Evolutionary conservation across 495 filamentous ascomycete species (phyloP).

Genomic region (Cercophora sp.): DNA sequence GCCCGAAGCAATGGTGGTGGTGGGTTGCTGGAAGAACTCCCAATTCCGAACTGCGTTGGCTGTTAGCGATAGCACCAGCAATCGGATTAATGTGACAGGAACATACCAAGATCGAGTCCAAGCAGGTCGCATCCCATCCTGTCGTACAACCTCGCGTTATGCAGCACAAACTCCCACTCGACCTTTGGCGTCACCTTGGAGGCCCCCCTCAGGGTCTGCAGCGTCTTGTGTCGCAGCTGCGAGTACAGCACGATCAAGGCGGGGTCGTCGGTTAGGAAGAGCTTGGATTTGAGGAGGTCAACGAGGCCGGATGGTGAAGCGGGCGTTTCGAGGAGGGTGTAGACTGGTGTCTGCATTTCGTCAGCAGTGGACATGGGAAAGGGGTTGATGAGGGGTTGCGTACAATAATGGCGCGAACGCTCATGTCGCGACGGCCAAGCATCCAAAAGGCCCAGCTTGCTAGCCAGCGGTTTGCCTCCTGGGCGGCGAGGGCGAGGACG

Average conservation of each 20-base stretch:
- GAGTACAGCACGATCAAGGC: constrained; percentile 82
- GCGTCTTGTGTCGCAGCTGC: constrained; percentile 77
- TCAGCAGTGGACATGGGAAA: background rate
- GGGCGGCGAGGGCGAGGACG: constrained; percentile 71
- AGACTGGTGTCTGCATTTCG: constrained; percentile 61
- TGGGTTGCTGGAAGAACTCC: constrained; percentile 67
- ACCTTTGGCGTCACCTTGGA: constrained; percentile 72
- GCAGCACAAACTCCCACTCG: constrained; percentile 83
- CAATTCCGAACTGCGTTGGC: constrained; percentile 63
- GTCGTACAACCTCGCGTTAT: constrained; percentile 83
- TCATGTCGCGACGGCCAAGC: constrained; percentile 76
- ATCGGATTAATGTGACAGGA: background rate
- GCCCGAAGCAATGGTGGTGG: constrained; percentile 28
- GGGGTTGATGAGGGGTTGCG: constrained; percentile 14
- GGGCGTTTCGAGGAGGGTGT: constrained; percentile 61
- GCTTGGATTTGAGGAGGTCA: constrained; percentile 55
- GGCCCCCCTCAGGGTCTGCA: constrained; percentile 81
- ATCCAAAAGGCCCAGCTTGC: constrained; percentile 97
- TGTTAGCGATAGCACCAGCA: background rate
- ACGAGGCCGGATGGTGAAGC: constrained; percentile 38
- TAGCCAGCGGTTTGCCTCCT: constrained; percentile 87
- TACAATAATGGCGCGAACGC: constrained; percentile 77
- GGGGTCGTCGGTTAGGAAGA: constrained; percentile 86
- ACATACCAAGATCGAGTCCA: constrained; percentile 69
- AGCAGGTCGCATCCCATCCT: constrained; percentile 96